phyloP scores from a whole-genome alignment of 2,329 filamentous ascomycete species.

The Penicillium sp. region DNA sequence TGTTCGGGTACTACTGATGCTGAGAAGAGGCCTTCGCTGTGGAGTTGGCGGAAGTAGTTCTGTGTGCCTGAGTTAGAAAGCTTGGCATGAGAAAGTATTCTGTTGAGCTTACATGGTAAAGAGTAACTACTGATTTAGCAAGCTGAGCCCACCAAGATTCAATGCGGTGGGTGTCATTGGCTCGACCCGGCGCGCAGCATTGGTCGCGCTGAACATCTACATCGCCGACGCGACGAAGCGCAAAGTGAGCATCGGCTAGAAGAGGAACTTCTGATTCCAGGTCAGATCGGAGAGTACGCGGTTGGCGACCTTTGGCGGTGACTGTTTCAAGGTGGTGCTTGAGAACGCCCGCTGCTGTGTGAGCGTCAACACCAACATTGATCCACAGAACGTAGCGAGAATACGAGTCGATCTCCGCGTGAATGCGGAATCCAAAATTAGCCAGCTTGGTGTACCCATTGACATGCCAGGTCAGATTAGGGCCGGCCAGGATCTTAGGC shows the following conservation, averaged over 20 bases:
- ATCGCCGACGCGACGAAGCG: conserved; percentile 1
- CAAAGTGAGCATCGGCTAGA: conserved; percentile 8
- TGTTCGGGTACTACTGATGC: conserved; percentile 5
- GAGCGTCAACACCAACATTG: conserved; percentile 14
- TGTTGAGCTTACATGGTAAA: conserved; percentile 2
- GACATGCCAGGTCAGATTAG: conserved; percentile 24
- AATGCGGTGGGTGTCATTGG: conserved; percentile 14
- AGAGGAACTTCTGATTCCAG: conserved; percentile 8
- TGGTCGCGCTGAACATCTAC: conserved; percentile 5
- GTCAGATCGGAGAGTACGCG: conserved; percentile 13
- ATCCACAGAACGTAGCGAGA: conserved; percentile 25
- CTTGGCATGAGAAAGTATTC: background rate
- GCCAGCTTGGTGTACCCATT: conserved; percentile 22
- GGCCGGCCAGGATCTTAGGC: conserved; percentile 15
- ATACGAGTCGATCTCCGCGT: conserved; percentile 24
- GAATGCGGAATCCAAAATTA: conserved; percentile 23
- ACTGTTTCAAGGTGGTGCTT: conserved; percentile 15
- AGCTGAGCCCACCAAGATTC: conserved; percentile 16
- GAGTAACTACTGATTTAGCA: conserved; percentile 5
- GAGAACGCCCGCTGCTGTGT: conserved; percentile 18
- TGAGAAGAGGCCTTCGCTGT: conserved; percentile 8
- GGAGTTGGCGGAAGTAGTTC: conserved; percentile 12
- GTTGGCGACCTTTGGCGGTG: conserved; percentile 5
- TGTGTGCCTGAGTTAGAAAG: background rate
- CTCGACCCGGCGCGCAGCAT: conserved; percentile 11